Conservation (phyloP, 352 stramenopile genomes). For the Blastocystis sp. region DNA sequence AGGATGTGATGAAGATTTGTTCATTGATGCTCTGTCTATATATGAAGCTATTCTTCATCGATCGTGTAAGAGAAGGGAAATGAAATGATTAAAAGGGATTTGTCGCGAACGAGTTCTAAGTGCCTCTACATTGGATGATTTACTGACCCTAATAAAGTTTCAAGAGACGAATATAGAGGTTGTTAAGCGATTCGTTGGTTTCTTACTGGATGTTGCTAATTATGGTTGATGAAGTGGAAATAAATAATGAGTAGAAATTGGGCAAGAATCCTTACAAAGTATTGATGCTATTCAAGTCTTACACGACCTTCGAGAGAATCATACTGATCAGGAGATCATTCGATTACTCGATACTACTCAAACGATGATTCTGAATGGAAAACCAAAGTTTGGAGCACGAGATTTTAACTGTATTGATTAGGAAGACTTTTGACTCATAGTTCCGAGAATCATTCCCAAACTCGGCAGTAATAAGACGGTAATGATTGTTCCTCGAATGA, state of each 20-base stretch:
- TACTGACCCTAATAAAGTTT: not conserved
- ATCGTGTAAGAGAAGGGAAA: not conserved
- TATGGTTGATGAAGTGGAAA: not conserved
- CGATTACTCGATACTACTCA: not conserved
- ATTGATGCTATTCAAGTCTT: not conserved
- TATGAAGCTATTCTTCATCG: not conserved
- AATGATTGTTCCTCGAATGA: not conserved
- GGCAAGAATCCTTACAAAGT: not conserved
- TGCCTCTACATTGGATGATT: not conserved
- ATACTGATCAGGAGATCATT: not conserved
- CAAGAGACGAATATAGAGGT: not conserved
- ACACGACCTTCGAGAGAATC: not conserved
- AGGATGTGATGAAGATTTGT: not conserved
- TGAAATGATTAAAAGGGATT: conserved; percentile 11
- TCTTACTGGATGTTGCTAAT: not conserved
- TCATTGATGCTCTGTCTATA: not conserved
- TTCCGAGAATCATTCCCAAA: not conserved
- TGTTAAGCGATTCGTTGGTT: not conserved
- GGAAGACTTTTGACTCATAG: not conserved
- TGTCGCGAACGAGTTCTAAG: conserved; percentile 26
- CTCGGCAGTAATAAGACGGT: not conserved
- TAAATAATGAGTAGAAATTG: not conserved
- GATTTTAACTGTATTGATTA: not conserved
- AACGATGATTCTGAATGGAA: not conserved
- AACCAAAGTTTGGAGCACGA: not conserved